phyloP scores from a whole-genome alignment of 2,329 filamentous ascomycete genomes.

The Ceratocystis cacaofunesta region DNA sequence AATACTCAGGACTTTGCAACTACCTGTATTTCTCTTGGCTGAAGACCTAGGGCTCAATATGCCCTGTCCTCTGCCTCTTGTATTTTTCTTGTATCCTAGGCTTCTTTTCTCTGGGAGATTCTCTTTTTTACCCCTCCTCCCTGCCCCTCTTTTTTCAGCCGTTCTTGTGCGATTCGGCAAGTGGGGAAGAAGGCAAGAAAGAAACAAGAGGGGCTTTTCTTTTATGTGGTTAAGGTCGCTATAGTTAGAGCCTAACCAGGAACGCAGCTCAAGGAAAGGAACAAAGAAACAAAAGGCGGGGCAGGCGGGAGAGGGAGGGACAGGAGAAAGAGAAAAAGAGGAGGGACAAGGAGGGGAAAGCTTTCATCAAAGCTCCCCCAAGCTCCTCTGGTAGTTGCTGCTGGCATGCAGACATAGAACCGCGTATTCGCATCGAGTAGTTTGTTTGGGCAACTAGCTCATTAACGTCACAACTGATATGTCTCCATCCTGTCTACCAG shows the following conservation, averaged over 20 bases:
- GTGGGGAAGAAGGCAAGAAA: slow-evolving; percentile 12
- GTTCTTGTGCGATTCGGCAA: background rate
- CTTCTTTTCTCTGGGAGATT: background rate
- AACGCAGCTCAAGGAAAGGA: background rate
- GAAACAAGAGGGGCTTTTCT: background rate
- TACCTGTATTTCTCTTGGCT: too few relatives aligned
- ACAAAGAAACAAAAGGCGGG: background rate
- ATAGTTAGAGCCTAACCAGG: background rate
- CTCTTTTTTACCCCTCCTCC: slow-evolving; percentile 5
- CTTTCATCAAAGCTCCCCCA: background rate
- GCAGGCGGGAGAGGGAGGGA: background rate
- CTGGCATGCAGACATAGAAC: background rate
- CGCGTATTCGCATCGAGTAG: background rate
- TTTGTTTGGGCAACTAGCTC: background rate
- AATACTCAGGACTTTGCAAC: background rate
- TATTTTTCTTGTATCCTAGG: background rate
- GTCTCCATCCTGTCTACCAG: background rate
- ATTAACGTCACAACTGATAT: background rate
- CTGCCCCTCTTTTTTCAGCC: background rate
- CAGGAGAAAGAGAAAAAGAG: slow-evolving; percentile 6
- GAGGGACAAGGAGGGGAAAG: background rate
- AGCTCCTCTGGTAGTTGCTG: background rate
- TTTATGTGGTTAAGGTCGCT: background rate
- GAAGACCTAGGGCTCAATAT: too few relatives aligned
- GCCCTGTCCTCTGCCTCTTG: background rate